Evolutionary conservation across 345 rosid genomes (phyloP).

Genomic region (Brassica cretica): DNA sequence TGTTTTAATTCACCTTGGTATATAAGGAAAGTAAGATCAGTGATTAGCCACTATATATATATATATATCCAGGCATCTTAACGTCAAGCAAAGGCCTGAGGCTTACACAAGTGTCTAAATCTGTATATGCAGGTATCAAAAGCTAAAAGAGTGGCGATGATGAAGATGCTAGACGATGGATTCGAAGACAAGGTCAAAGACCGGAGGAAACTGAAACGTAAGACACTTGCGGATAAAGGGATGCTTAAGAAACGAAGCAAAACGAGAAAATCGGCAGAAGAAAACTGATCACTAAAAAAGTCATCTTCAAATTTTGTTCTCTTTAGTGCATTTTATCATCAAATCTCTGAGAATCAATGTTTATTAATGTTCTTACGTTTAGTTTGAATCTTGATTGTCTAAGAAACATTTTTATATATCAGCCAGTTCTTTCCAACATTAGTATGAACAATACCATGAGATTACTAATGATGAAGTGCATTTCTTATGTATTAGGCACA

Average conservation of each 20-base stretch:
- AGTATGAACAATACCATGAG: neutral
- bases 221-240: conserved; percentile 64
- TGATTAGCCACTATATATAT: too few relatives aligned
- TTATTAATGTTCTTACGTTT: conserved; percentile 1
- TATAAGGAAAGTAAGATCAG: too few relatives aligned
- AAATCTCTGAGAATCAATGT: conserved; percentile 15
- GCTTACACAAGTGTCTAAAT: conserved; percentile 13
- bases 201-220: conserved; percentile 66
- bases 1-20: too few relatives aligned
- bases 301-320: conserved; percentile 32
- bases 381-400: conserved; percentile 1
- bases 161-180: conserved; percentile 91
- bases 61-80: too few relatives aligned
- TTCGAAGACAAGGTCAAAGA: conserved; percentile 78
- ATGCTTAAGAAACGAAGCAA: conserved; percentile 49
- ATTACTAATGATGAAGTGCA: neutral
- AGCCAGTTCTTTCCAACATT: too few relatives aligned
- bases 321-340: conserved; percentile 11
- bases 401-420: too few relatives aligned
- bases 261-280: conserved; percentile 27
- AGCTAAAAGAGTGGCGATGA: conserved; percentile 81
- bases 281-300: conserved; percentile 31
- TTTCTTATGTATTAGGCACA: neutral
- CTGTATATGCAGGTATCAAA: conserved; percentile 63
- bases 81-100: neutral